phyloP scores from a whole-genome alignment of 2,329 filamentous ascomycete species.

The Diplodia scrobiculata region DNA sequence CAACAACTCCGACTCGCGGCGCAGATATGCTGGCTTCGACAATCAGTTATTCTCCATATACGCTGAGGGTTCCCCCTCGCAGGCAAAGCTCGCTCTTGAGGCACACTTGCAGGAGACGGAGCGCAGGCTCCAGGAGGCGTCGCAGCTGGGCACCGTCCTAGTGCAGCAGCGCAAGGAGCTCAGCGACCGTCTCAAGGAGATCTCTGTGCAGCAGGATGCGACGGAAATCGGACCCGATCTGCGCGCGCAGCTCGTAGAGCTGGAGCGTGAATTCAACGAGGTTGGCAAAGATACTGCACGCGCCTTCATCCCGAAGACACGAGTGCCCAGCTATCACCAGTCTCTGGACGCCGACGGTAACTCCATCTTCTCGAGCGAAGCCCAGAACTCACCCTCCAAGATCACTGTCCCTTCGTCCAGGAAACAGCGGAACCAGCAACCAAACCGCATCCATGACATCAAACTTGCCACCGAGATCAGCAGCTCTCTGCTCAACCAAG shows the following conservation, averaged over 20 bases:
- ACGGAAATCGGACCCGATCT: slow-evolving; percentile 80
- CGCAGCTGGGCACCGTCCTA: slow-evolving; percentile 81
- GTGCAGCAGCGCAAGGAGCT: slow-evolving; percentile 85
- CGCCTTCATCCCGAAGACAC: slow-evolving; percentile 80
- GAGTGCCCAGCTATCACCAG: slow-evolving; percentile 63
- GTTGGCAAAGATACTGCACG: slow-evolving; percentile 86
- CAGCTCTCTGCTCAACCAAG: slow-evolving; percentile 88
- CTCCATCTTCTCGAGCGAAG: slow-evolving; percentile 72
- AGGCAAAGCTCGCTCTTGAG: slow-evolving; percentile 85
- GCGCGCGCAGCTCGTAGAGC: slow-evolving; percentile 76
- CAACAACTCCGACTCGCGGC: slow-evolving; percentile 45
- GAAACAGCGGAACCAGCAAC: slow-evolving; percentile 85
- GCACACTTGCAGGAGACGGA: slow-evolving; percentile 92
- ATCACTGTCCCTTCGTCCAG: slow-evolving; percentile 76
- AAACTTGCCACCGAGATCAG: slow-evolving; percentile 99
- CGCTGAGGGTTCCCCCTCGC: slow-evolving; percentile 74
- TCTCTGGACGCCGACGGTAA: slow-evolving; percentile 35
- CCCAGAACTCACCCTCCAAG: slow-evolving; percentile 84
- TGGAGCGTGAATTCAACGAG: slow-evolving; percentile 95
- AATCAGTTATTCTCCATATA: slow-evolving; percentile 76
- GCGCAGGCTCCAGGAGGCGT: slow-evolving; percentile 85
- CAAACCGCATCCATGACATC: slow-evolving; percentile 88
- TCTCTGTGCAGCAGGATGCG: slow-evolving; percentile 71
- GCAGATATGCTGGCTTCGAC: slow-evolving; percentile 83
- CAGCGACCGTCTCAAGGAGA: slow-evolving; percentile 76